phyloP scores from a whole-genome alignment of 805 yeast species.

The Candida dendrica region DNA sequence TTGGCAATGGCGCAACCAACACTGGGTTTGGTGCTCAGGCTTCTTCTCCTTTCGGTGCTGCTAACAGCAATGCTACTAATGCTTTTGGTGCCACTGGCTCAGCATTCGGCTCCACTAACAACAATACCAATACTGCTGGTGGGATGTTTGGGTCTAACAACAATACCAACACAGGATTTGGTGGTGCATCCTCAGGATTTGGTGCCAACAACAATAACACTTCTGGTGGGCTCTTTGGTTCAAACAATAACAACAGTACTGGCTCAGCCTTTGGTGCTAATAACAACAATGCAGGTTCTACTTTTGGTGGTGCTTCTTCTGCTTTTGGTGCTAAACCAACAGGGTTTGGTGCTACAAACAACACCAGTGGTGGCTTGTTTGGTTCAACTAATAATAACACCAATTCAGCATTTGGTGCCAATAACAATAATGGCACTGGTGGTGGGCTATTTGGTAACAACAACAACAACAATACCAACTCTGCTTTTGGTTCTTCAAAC shows the following conservation, averaged over 20 bases:
- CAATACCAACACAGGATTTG: conserved; percentile 12
- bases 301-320: conserved; percentile 3
- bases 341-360: too few relatives aligned
- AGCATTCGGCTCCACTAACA: conserved; percentile 3
- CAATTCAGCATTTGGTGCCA: conserved; percentile 2
- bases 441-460: conserved; percentile 8
- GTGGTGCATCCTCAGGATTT: conserved; percentile 19
- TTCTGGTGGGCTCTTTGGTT: conserved; percentile 22
- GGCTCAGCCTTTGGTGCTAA: conserved; percentile 6
- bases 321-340: conserved; percentile 5
- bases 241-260: conserved; percentile 14
- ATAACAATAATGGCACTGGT: conserved; percentile 7
- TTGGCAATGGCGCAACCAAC: conserved; percentile 35
- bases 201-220: conserved; percentile 9
- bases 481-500: too few relatives aligned
- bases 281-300: conserved; percentile 1
- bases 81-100: conserved; percentile 10
- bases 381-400: conserved; percentile 3
- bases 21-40: conserved; percentile 28
- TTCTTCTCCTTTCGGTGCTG: conserved; percentile 24
- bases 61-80: conserved; percentile 16
- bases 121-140: conserved; percentile 11
- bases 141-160: conserved; percentile 21
- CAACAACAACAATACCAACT: conserved; percentile 3
- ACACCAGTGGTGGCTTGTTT: conserved; percentile 6